Base-by-base conservation (phyloP, 345 rosid species). In the Streptanthus diversifolius region DNA sequence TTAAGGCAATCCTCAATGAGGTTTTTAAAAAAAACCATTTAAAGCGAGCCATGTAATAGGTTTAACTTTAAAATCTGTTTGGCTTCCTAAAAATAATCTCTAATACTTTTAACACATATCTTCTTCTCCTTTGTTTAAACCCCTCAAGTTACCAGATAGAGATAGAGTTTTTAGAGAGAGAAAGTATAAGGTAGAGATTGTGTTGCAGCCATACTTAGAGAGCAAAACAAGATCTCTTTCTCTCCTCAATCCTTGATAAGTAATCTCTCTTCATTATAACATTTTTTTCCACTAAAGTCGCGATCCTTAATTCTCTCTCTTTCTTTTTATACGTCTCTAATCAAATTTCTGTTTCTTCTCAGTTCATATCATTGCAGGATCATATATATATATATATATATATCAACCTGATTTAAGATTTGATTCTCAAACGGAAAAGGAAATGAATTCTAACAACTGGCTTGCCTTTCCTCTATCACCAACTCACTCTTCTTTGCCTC, bases 361-460 rank as follows among this genome's bases (percentile, higher is more conserved):
- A 32, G 45, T 63, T 13, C 30, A 5, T 25, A 63, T 69, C 21
- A 29, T 55, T 47, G 51, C 45, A 66, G 71, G 63, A 53, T 71
- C 56, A 71, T 18, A 68, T 19, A 49, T 30, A n/a, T n/a, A n/a
- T n/a, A n/a, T n/a, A n/a, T n/a, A n/a, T n/a, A n/a, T 60, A 43
- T 64, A 48, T 67, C 65, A 30, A 62, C 63, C 72, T 35, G 49
- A 55, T 53, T 39, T 24, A 17, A 61, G 58, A 8, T 71, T 59
- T 65, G 57, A 32, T 30, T 44, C 12, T 29, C 27, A 32, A 27
- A 53, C 22, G 22, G 17, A 51, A 33, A 54, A 32, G 52, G 25
- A 13, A 36, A 90, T 90, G 98, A 95, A 91, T 82, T 80, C 99
- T 64, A 95, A 95, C 85, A 95, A 92, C 86, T 95, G 99, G 98